Evolutionary conservation across 2,329 filamentous ascomycete species (phyloP).

Genomic region (Knoxdaviesia capensis): DNA sequence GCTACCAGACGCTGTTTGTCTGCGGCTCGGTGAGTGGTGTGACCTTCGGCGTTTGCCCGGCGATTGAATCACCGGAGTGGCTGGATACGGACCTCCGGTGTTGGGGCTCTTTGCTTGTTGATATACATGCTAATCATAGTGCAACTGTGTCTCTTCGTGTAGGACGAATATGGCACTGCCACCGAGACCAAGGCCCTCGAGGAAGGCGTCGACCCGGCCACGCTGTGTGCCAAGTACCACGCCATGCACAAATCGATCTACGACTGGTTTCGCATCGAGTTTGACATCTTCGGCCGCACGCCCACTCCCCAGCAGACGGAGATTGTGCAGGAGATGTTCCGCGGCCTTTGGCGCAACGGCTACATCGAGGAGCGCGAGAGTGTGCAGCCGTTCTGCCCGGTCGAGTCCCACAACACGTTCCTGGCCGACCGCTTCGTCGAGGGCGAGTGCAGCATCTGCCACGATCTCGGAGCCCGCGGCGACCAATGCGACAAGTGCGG

Average conservation of each 20-base stretch:
- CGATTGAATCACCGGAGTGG: background rate
- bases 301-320: slow-evolving; percentile 76
- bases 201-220: slow-evolving; percentile 60
- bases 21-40: slow-evolving; percentile 38
- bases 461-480: slow-evolving; percentile 49
- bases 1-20: slow-evolving; percentile 62
- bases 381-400: slow-evolving; percentile 65
- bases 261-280: slow-evolving; percentile 87
- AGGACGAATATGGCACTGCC: slow-evolving; percentile 85
- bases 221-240: slow-evolving; percentile 86
- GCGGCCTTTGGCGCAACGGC: slow-evolving; percentile 70
- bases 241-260: slow-evolving; percentile 79
- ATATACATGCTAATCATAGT: no score
- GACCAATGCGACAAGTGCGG: slow-evolving; percentile 64
- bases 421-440: slow-evolving; percentile 76
- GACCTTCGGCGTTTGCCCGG: background rate
- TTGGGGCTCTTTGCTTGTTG: no score
- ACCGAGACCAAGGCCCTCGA: slow-evolving; percentile 92
- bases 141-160: slow-evolving; percentile 16
- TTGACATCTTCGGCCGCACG: slow-evolving; percentile 88
- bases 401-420: slow-evolving; percentile 50
- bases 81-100: background rate
- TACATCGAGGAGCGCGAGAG: slow-evolving; percentile 75
- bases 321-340: slow-evolving; percentile 84
- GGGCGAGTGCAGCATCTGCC: slow-evolving; percentile 56